Base-by-base conservation (phyloP, 2,329 filamentous ascomycete species). In the Aspergillus terreus region DNA sequence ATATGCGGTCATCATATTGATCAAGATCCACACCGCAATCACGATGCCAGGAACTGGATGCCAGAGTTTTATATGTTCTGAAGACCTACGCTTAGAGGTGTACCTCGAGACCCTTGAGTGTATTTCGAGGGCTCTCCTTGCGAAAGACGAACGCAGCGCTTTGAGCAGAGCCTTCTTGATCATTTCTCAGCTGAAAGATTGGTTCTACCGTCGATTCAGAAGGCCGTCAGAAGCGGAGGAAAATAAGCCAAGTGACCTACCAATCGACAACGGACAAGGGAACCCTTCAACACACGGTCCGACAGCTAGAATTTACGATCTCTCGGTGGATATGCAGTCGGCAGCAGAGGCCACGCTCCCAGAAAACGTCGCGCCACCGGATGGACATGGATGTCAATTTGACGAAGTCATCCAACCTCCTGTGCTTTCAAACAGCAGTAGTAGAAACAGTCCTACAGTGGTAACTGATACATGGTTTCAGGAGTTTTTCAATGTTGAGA, bases 401-500 rank as follows among this genome's bases (percentile, higher is more conserved):
- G 40, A 21, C 6, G 19, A 43, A 10, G 21, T 23, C 21, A 27
- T 44, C 21, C 11, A n/a, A 2, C 23, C 10, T n/a, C n/a, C 10
- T 12, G 11, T 4, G 21, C 12, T 19, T 44, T 27, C 23, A 19
- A 11, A 25, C 19, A 44, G 17, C 42, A 15, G 32, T 19, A 19
- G 19, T 19, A 46, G 10, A 35, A 35, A 32, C 4, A 21, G 17
- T 23, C 35, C 14, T 23, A 6, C 23, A 14, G 15, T 14, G 11
- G 27, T 4, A 15, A 17, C 42, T 11, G 50, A 52, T 46, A 14
- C 17, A n/a, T 52, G 50, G 50, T 52, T 52, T 32, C 23, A 17
- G 41, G 50, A 52, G 27, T 52, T 52, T 33, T 48, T 52, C 46
- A 49, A 52, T 23, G n/a, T 30, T n/a, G 46, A 46, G 6, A 52